Conservation (phyloP, 2,329 filamentous ascomycete species). For the Whalleya microplaca region DNA sequence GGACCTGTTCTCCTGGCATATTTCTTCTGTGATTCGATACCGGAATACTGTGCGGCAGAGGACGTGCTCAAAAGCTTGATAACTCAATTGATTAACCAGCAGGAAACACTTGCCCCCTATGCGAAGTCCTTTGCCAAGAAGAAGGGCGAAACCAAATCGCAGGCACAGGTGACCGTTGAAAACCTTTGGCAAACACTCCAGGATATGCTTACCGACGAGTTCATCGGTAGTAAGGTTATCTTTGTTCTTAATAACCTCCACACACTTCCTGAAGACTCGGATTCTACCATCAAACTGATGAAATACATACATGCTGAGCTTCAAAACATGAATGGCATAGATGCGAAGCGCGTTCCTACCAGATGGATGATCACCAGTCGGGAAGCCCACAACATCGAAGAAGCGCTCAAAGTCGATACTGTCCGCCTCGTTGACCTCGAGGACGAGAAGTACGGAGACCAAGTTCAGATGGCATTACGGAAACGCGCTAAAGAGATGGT, state of each 20-base stretch:
- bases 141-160: constrained; percentile 34
- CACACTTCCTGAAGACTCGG: constrained; percentile 40
- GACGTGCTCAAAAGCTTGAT: constrained; percentile 46
- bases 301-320: constrained; percentile 38
- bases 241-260: constrained; percentile 48
- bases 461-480: constrained; percentile 41
- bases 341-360: constrained; percentile 31
- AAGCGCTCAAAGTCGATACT: constrained; percentile 34
- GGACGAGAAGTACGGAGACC: constrained; percentile 42
- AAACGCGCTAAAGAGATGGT: constrained; percentile 44
- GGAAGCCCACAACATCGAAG: constrained; percentile 37
- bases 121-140: constrained; percentile 41
- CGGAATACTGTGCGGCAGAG: constrained; percentile 45
- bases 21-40: constrained; percentile 45
- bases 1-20: constrained; percentile 42
- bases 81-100: constrained; percentile 42
- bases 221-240: constrained; percentile 42
- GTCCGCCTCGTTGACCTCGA: constrained; percentile 43
- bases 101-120: constrained; percentile 40
- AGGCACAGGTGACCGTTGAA: constrained; percentile 41
- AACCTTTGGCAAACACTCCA: constrained; percentile 47
- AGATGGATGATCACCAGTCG: constrained; percentile 48
- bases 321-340: constrained; percentile 25
- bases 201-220: constrained; percentile 45
- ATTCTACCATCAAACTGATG: constrained; percentile 42